phyloP scores from a whole-genome alignment of 2,329 filamentous ascomycete genomes.

The Colletotrichum scovillei region DNA sequence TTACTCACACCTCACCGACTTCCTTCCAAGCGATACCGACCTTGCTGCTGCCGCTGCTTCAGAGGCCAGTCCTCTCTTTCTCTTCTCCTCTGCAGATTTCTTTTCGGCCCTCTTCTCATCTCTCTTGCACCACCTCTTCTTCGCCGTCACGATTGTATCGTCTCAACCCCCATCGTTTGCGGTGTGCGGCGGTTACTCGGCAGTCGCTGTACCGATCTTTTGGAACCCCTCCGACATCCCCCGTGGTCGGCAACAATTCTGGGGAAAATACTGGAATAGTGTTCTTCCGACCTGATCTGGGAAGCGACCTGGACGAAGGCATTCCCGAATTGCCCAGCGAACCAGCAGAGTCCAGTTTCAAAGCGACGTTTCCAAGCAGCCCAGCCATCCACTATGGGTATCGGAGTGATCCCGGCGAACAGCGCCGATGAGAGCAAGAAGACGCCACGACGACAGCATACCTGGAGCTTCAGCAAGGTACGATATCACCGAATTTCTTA shows the following conservation, averaged over 20 bases:
- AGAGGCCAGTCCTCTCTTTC: not conserved
- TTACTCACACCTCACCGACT: conserved; percentile 10
- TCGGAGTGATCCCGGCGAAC: conserved; percentile 32
- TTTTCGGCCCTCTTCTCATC: no score
- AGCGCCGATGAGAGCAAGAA: conserved; percentile 24
- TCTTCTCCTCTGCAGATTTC: not conserved
- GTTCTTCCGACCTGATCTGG: not conserved
- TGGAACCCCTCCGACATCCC: conserved; percentile 22
- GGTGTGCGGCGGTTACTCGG: conserved; percentile 27
- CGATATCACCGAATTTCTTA: conserved; percentile 24
- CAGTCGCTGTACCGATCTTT: conserved; percentile 25
- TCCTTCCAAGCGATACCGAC: not conserved
- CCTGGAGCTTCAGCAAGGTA: conserved; percentile 56
- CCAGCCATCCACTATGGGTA: conserved; percentile 22
- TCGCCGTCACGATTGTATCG: conserved; percentile 9
- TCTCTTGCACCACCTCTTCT: not conserved
- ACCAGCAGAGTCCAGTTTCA: not conserved
- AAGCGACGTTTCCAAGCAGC: not conserved
- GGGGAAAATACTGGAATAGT: not conserved
- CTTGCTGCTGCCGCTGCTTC: not conserved
- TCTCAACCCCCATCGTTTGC: not conserved
- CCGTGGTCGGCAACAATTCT: conserved; percentile 15
- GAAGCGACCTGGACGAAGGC: not conserved
- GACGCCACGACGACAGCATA: conserved; percentile 47
- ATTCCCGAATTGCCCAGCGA: not conserved